Evolutionary conservation across 352 stramenopile species (phyloP), one percentile per base, ranked within the genome.

Genomic region (Phytophthora capsici): DNA sequence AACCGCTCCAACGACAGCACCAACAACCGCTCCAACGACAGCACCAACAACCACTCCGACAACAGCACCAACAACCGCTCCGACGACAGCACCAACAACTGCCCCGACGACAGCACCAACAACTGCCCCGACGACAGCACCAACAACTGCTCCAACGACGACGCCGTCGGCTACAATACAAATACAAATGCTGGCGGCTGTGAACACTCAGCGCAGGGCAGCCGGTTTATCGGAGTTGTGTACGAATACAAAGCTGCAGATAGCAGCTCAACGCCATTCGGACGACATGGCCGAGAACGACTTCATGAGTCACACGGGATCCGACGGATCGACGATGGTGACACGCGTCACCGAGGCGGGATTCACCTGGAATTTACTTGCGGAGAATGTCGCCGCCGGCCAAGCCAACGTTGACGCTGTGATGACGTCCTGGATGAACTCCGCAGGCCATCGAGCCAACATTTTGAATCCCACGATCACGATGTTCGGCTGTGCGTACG

Each of bases 281-380:
- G 22, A 78, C 12, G 78, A 87, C 40, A 78, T 81, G 66, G 78
- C 73, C 4, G 51, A 14, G 0, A 68, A 80, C 30, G 60, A 82
- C 47, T 84, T 55, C 30, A 82, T 84, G 73, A 73, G 63, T 37
- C 78, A 87, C 70, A 81, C 66, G 0, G 75, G 78, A 12, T 71
- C 69, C 16, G 44, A 68, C 38, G 78, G 75, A 0, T 81, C 72
- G 13, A 69, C 69, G 3, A 77, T 79, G 64, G 32, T 28, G 3
- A 6, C 57, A 14, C 78, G 78, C 9, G 71, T 86, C 26, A 80
- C 57, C 13, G 60, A 20, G 13, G 12, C 75, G 13, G 68, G 71
- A 0, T 88, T 78, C 53, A 40, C 61, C 16, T 86, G 77, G 68
- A 71, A 54, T 20, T 63, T 49, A 50, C 64, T 82, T 16, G 77